Evolutionary conservation across 176 grass and related monocot genomes (phyloP).

Genomic region (Musa itinerans): DNA sequence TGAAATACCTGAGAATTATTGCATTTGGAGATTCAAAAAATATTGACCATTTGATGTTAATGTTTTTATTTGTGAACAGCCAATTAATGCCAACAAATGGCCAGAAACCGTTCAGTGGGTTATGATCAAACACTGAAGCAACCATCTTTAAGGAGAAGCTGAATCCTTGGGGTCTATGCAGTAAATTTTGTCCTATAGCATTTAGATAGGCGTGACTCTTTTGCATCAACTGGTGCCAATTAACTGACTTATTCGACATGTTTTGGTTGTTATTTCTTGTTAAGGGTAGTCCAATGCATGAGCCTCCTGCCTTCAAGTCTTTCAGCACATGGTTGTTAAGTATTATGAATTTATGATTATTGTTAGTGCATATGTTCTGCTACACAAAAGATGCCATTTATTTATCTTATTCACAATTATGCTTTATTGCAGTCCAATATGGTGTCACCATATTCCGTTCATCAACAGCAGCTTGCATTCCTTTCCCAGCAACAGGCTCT

Average conservation of each 20-base stretch:
- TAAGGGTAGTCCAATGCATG: background rate
- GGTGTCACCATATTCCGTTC: conserved; percentile 69
- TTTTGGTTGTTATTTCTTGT: background rate
- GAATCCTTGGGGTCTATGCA: background rate
- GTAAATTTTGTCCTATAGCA: too few species aligned
- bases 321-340: background rate
- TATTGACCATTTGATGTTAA: background rate
- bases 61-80: background rate
- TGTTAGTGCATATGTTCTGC: conserved; percentile 18
- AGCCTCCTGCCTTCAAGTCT: background rate
- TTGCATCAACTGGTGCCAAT: background rate
- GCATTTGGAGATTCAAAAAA: background rate
- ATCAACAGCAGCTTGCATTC: conserved; percentile 89
- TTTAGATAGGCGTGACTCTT: background rate
- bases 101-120: background rate
- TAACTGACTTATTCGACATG: background rate
- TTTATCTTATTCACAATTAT: background rate
- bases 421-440: conserved; percentile 69
- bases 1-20: background rate
- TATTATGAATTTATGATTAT: background rate
- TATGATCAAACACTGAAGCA: background rate
- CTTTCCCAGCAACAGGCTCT: conserved; percentile 93
- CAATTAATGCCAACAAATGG: background rate
- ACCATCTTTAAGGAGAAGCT: background rate
- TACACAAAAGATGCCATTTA: background rate